Percentiles rank a stretch among this genome's conserved stretches.
Conservation (phyloP, 306 rosid genomes). For the Cicer cuneatum region DNA sequence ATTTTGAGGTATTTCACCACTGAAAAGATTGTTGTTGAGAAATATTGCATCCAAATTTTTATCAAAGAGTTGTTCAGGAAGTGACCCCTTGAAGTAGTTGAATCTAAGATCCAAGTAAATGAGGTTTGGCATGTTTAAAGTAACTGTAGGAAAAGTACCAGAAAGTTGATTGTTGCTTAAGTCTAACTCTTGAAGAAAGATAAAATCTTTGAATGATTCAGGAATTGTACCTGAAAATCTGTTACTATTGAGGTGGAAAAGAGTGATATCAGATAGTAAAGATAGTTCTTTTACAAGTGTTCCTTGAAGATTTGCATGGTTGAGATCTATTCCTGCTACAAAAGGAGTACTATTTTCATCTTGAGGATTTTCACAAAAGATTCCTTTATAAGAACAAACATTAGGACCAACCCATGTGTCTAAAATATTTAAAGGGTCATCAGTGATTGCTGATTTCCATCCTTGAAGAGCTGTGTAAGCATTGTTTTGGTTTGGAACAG, state of each 20-base stretch:
- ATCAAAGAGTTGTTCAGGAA: slow-evolving; percentile 73
- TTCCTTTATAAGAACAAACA: slow-evolving; percentile 85
- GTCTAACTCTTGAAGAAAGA: slow-evolving; percentile 72
- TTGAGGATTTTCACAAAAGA: slow-evolving; percentile 60
- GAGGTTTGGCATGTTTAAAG: slow-evolving; percentile 67
- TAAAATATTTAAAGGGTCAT: slow-evolving; percentile 71
- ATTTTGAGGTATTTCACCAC: slow-evolving; percentile 75
- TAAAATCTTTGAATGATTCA: slow-evolving; percentile 60
- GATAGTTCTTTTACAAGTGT: slow-evolving; percentile 78
- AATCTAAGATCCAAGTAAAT: slow-evolving; percentile 88
- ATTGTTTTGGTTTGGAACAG: slow-evolving; percentile 49
- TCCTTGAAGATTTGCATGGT: slow-evolving; percentile 88
- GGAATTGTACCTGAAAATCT: slow-evolving; percentile 76
- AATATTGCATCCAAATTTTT: slow-evolving; percentile 77
- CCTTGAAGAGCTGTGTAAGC: slow-evolving; percentile 86
- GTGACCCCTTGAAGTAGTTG: slow-evolving; percentile 73
- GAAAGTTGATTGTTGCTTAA: slow-evolving; percentile 89
- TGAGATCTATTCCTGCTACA: slow-evolving; percentile 89
- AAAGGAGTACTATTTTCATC: slow-evolving; percentile 45
- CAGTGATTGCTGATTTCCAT: slow-evolving; percentile 87
- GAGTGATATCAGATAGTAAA: slow-evolving; percentile 66
- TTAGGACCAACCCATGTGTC: slow-evolving; percentile 75
- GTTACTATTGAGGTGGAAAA: slow-evolving; percentile 83
- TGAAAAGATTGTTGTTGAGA: slow-evolving; percentile 79
- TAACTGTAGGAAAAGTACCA: slow-evolving; percentile 68